These are phyloP conservation scores for Sporothrix pallida DNA, from an alignment of 2,329 filamentous ascomycete genomes.

Conservation along the genomic window DNA sequence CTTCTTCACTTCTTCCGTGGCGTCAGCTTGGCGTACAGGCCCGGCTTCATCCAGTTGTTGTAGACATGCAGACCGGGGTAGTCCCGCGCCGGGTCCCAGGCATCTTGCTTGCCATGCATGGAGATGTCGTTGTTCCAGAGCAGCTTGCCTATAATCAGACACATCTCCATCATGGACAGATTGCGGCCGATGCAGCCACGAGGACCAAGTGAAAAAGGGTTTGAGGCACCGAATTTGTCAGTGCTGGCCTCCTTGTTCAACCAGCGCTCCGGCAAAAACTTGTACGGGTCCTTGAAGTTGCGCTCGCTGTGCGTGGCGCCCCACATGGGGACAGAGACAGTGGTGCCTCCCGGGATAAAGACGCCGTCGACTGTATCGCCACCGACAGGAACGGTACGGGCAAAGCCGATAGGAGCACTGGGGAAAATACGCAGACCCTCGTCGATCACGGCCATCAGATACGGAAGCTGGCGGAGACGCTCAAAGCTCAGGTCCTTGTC, in stretches of 20 bases:
- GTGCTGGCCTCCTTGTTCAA: constrained; percentile 9
- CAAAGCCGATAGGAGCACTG: constrained; percentile 18
- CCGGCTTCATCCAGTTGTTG: constrained; percentile 30
- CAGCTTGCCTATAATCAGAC: constrained; percentile 27
- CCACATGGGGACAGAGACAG: constrained; percentile 44
- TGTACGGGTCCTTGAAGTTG: constrained; percentile 42
- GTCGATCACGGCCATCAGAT: constrained; percentile 36
- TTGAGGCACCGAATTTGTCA: constrained; percentile 18
- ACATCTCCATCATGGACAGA: constrained; percentile 27
- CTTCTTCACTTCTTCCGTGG: constrained; percentile 9
- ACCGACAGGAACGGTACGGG: constrained; percentile 8
- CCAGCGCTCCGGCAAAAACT: constrained; percentile 45
- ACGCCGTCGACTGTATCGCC: constrained; percentile 14
- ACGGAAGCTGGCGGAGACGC: constrained; percentile 31
- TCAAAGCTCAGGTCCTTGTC: constrained; percentile 41
- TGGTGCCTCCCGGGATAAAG: constrained; percentile 44
- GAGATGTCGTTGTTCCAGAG: constrained; percentile 28
- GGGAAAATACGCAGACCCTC: constrained; percentile 35
- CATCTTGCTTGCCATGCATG: constrained; percentile 18
- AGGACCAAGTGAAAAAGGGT: constrained; percentile 24
- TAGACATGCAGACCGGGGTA: constrained; percentile 24
- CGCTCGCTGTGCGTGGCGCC: constrained; percentile 39
- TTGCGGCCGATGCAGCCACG: constrained; percentile 24
- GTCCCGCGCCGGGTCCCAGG: constrained; percentile 9
- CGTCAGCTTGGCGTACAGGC: constrained; percentile 5